A percentile compares a stretch with the other conserved stretches of the same genome.
phyloP scores from a whole-genome alignment of 805 yeast genomes.

The Saturnispora silvae region DNA sequence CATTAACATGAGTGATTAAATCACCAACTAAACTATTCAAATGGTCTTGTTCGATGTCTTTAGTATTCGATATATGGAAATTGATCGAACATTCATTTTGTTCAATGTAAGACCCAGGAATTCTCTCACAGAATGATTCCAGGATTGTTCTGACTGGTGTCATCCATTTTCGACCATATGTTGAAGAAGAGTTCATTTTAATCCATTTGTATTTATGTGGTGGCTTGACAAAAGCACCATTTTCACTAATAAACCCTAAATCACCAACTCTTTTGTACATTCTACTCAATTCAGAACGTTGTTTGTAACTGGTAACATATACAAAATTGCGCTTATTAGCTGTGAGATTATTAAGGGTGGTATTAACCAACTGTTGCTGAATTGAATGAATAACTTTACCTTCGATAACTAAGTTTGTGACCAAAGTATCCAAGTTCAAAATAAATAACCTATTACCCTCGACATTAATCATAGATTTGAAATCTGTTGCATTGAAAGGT shows the following conservation, averaged over 20 bases:
- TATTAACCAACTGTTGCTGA: conserved; percentile 51
- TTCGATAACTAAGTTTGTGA: conserved; percentile 24
- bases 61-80: conserved; percentile 63
- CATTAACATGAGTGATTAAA: conserved; percentile 74
- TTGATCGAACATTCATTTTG: conserved; percentile 67
- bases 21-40: conserved; percentile 68
- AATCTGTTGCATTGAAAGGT: conserved; percentile 25
- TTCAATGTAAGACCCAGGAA: conserved; percentile 68
- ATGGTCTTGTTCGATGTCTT: conserved; percentile 51
- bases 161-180: conserved; percentile 52
- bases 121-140: conserved; percentile 55
- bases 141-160: conserved; percentile 45
- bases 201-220: conserved; percentile 48
- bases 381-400: conserved; percentile 34
- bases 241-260: conserved; percentile 81
- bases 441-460: conserved; percentile 36
- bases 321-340: conserved; percentile 52
- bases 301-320: conserved; percentile 59
- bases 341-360: conserved; percentile 49
- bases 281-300: conserved; percentile 54
- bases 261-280: conserved; percentile 56
- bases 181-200: conserved; percentile 42
- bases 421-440: conserved; percentile 39
- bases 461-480: conserved; percentile 25
- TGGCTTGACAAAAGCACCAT: conserved; percentile 69